Percentiles rank a stretch among this genome's conserved stretches.
Conservation (phyloP, 495 filamentous ascomycete genomes). For the Acidomyces sp. region DNA sequence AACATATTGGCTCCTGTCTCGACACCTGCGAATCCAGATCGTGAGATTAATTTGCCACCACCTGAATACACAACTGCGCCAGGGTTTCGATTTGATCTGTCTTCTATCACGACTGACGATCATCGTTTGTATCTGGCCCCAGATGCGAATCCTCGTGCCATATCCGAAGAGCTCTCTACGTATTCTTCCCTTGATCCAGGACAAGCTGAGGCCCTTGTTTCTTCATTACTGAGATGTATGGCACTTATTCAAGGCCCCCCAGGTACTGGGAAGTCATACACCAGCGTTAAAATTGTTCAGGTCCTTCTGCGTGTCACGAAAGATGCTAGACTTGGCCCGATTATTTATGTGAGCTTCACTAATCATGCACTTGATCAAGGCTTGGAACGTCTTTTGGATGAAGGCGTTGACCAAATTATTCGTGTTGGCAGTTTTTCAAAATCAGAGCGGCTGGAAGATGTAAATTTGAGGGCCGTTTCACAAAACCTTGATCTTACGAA, state of each 20-base stretch:
- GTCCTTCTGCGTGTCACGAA: conserved; percentile 47
- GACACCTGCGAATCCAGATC: neutral
- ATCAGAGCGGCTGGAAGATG: conserved; percentile 37
- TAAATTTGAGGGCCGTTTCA: conserved; percentile 36
- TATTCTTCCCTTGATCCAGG: conserved; percentile 41
- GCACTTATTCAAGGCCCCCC: conserved; percentile 70
- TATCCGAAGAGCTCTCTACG: neutral
- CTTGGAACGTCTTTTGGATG: conserved; percentile 47
- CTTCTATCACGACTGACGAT: conserved; percentile 33
- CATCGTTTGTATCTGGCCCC: conserved; percentile 23
- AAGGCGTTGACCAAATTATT: conserved; percentile 46
- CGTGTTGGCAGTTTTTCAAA: conserved; percentile 57
- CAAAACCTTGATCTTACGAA: conserved; percentile 27
- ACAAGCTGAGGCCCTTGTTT: conserved; percentile 45
- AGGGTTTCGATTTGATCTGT: conserved; percentile 43
- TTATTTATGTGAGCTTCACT: conserved; percentile 55
- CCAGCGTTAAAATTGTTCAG: conserved; percentile 47
- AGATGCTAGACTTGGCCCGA: conserved; percentile 42
- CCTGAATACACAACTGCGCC: conserved; percentile 40
- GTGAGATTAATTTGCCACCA: conserved; percentile 28
- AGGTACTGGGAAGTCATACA: conserved; percentile 64
- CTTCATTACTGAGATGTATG: conserved; percentile 41
- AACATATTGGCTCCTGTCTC: conserved; percentile 40
- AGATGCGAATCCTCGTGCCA: conserved; percentile 1
- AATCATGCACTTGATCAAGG: conserved; percentile 72